Evolutionary conservation across 371 early-diverging fungal genomes (phyloP).

Genomic region (Mucor lusitanicus): DNA sequence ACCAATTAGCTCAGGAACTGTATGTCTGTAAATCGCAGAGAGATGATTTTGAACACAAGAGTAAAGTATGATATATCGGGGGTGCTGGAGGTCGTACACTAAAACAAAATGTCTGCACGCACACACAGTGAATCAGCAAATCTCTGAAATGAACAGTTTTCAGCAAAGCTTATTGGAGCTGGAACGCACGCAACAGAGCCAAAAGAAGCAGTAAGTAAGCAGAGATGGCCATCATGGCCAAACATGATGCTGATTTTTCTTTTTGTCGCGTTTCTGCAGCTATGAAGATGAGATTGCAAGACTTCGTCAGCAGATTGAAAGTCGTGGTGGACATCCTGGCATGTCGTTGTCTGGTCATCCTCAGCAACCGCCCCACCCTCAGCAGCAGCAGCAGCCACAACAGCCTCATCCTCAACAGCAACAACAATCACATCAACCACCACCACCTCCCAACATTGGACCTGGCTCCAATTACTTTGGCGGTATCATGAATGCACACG

Average conservation of each 20-base stretch:
- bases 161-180: constrained; percentile 81
- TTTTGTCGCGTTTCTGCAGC: constrained; percentile 22
- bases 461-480: constrained; percentile 53
- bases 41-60: constrained; percentile 90
- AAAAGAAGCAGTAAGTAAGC: constrained; percentile 68
- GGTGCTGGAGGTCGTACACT: not conserved
- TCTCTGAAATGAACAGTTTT: constrained; percentile 79
- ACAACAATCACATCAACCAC: constrained; percentile 9
- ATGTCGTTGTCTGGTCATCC: constrained; percentile 19
- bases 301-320: constrained; percentile 49
- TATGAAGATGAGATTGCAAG: constrained; percentile 54
- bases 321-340: constrained; percentile 30
- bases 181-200: constrained; percentile 75
- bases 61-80: constrained; percentile 47
- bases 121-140: constrained; percentile 66
- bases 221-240: not conserved
- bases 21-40: constrained; percentile 76
- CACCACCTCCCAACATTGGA: constrained; percentile 50
- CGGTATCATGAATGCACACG: constrained; percentile 48
- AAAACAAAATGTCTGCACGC: not conserved
- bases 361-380: constrained; percentile 25
- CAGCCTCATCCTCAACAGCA: constrained; percentile 16
- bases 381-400: constrained; percentile 22
- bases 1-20: constrained; percentile 78
- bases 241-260: not conserved